phyloP scores from a whole-genome alignment of 208 protist species.

The Balamuthia mandrillaris region DNA sequence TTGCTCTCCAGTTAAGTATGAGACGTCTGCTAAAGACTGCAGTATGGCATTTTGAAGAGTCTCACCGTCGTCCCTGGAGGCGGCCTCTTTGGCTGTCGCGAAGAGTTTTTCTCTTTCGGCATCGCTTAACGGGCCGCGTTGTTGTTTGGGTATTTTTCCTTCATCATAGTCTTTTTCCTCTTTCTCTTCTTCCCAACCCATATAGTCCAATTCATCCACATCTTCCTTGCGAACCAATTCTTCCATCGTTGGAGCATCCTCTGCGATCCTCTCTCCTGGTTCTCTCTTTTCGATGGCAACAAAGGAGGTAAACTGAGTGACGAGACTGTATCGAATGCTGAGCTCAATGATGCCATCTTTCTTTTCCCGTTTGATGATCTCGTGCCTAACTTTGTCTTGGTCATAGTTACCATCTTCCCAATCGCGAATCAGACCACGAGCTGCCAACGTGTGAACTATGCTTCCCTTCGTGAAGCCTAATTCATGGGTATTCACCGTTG shows the following conservation, averaged over 20 bases:
- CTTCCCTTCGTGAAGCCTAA: constrained; percentile 43
- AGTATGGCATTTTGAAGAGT: background rate
- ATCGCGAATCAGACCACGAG: constrained; percentile 58
- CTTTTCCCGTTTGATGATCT: constrained; percentile 32
- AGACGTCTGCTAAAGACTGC: background rate
- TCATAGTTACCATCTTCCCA: constrained; percentile 54
- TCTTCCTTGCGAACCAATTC: background rate
- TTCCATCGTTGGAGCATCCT: background rate
- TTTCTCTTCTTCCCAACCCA: constrained; percentile 18
- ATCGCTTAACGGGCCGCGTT: background rate
- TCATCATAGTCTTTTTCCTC: background rate
- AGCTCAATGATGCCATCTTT: constrained; percentile 52
- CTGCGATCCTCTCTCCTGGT: background rate
- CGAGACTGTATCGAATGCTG: constrained; percentile 40
- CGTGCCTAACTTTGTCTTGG: constrained; percentile 2
- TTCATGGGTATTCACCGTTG: constrained; percentile 38
- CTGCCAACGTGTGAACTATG: constrained; percentile 44
- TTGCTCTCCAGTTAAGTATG: background rate
- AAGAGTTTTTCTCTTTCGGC: background rate
- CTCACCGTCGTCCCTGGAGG: background rate
- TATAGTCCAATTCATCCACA: background rate
- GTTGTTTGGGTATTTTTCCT: background rate
- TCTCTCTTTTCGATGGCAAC: constrained; percentile 27
- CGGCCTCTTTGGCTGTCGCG: background rate
- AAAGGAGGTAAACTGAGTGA: constrained; percentile 56